Conservation (phyloP, 2,329 filamentous ascomycete species). For the Ciborinia camelliae region DNA sequence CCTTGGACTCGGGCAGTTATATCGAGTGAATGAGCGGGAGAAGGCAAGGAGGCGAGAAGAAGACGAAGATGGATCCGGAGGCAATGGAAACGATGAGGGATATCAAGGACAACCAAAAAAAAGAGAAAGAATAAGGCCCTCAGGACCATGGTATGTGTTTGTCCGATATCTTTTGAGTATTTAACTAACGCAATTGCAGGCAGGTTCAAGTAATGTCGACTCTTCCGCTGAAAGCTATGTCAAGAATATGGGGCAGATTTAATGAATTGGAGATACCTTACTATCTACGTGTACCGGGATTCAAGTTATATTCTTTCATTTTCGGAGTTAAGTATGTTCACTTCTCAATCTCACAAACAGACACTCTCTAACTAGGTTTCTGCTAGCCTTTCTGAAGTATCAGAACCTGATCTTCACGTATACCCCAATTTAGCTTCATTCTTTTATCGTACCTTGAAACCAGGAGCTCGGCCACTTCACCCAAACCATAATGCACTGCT, state of each 20-base stretch:
- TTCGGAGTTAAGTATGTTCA: conserved; percentile 64
- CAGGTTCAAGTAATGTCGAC: conserved; percentile 73
- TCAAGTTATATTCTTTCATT: conserved; percentile 69
- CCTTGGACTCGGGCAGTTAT: conserved; percentile 62
- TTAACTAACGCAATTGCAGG: conserved; percentile 40
- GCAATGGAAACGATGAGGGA: conserved; percentile 41
- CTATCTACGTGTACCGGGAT: conserved; percentile 67
- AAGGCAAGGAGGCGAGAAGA: conserved; percentile 41
- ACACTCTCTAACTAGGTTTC: conserved; percentile 24
- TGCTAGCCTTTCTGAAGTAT: conserved; percentile 72
- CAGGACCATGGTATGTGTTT: conserved; percentile 57
- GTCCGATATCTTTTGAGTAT: background rate
- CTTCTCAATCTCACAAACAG: background rate
- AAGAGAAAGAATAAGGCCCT: conserved; percentile 59
- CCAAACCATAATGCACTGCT: conserved; percentile 75
- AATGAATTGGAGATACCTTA: conserved; percentile 70
- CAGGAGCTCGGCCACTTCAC: conserved; percentile 80
- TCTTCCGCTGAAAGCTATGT: conserved; percentile 68
- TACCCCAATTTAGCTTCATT: conserved; percentile 95
- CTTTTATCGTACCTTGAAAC: conserved; percentile 94
- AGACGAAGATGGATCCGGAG: conserved; percentile 35
- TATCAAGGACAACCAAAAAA: conserved; percentile 43
- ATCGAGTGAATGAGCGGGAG: conserved; percentile 54
- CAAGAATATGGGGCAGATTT: conserved; percentile 68
- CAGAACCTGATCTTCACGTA: conserved; percentile 80